Evolutionary conservation across 129 eudicot genomes (phyloP), one percentile per base, ranked within the genome.

Genomic region (Flaveria trinervia): DNA sequence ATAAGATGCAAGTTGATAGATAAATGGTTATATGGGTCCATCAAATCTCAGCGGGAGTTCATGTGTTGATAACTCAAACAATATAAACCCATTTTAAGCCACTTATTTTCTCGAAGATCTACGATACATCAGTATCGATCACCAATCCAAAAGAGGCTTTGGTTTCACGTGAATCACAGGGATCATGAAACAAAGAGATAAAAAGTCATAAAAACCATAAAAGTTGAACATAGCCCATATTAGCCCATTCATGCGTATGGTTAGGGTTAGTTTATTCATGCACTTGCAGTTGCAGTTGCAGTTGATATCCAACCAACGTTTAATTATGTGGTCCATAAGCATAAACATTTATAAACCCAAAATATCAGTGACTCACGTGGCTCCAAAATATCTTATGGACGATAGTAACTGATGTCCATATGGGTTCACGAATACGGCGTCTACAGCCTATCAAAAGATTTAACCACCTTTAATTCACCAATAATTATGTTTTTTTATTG

Each of bases 51-150:
- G 51, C 20, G 20, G 18, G 44, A 9, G 62, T 74, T 87, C 92
- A 84, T 87, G 72, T 84, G 92, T 82, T 36, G 82, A 51, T 75
- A 65, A 44, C 77, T 77, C 1, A 11, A 82, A 77, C 92, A 88
- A 76, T 73, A 73, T 68, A 76, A 81, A 28, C 23, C 68, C 18
- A 36, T 36, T 36, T 36, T 36, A 36, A 36, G 5, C 41, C 41
- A 36, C 41, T 36, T 5, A 36, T 36, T 36, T 36, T 36, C 41
- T 36, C 1, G 41, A 36, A 36, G 41, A 36, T 36, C 41, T 36
- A 73, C 69, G 78, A 10, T 61, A 60, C 71, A 61, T 16, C n/a
- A 68, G 12, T 4, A 20, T 54, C 68, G 1, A 20, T 54, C 74
- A 61, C 71, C 77, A 78, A 57, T 78, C 60, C 46, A 78, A 78